Conservation (phyloP, 805 yeast species). For the Suhomyces kilbournensis region DNA sequence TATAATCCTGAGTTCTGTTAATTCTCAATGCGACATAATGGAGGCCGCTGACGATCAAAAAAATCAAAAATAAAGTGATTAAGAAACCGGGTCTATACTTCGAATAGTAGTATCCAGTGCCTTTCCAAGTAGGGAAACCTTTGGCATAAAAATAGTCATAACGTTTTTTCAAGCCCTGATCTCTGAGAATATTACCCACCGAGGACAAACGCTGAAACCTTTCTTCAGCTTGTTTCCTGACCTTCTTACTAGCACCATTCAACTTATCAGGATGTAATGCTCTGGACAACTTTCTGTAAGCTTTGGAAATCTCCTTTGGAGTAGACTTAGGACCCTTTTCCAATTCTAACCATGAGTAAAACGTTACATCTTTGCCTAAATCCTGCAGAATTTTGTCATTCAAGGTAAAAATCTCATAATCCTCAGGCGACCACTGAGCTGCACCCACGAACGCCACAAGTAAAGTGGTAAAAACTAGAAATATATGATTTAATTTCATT, state of each 20-base stretch:
- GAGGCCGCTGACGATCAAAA: slow-evolving; percentile 48
- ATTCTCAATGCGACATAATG: slow-evolving; percentile 59
- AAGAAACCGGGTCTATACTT: slow-evolving; percentile 67
- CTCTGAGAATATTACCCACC: slow-evolving; percentile 70
- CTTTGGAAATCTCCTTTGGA: slow-evolving; percentile 55
- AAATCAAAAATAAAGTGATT: slow-evolving; percentile 50
- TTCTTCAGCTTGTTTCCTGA: slow-evolving; percentile 54
- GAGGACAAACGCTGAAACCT: slow-evolving; percentile 75
- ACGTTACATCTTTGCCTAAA: slow-evolving; percentile 57
- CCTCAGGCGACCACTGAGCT: slow-evolving; percentile 57
- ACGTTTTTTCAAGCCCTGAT: slow-evolving; percentile 51
- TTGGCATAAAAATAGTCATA: slow-evolving; percentile 80
- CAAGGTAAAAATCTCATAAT: slow-evolving; percentile 76
- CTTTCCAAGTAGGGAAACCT: slow-evolving; percentile 86
- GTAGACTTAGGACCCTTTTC: slow-evolving; percentile 45
- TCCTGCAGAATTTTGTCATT: slow-evolving; percentile 62
- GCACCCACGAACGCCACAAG: slow-evolving; percentile 18
- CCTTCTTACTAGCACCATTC: slow-evolving; percentile 20
- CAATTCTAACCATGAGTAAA: slow-evolving; percentile 66
- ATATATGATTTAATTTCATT: neutral
- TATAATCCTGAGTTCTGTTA: slow-evolving; percentile 54
- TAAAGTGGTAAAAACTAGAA: neutral
- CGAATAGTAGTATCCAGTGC: slow-evolving; percentile 59
- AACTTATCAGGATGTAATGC: slow-evolving; percentile 84
- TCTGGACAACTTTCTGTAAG: slow-evolving; percentile 68